These are phyloP conservation scores for Microcera coccophila DNA, from an alignment of 2,329 filamentous ascomycete genomes.

Conservation along the genomic window DNA sequence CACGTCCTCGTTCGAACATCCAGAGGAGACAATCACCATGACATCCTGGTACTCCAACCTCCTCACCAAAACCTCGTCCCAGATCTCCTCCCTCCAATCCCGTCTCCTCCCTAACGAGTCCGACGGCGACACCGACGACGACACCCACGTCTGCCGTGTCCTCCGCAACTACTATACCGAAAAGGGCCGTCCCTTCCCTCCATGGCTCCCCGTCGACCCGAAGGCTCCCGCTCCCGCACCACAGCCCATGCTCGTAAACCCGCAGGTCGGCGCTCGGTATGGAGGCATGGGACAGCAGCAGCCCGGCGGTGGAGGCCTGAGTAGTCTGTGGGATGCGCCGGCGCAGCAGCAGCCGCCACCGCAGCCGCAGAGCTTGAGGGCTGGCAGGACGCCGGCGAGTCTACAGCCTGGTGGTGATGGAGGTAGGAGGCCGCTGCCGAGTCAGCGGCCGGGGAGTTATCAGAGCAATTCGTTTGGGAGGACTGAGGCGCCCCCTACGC, in stretches of 20 bases:
- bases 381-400: slow-evolving; percentile 31
- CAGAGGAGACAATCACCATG: slow-evolving; percentile 46
- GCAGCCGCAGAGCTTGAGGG: slow-evolving; percentile 42
- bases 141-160: slow-evolving; percentile 91
- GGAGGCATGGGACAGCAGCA: slow-evolving; percentile 40
- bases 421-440: slow-evolving; percentile 60
- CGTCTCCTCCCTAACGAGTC: slow-evolving; percentile 64
- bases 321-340: slow-evolving; percentile 56
- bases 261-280: slow-evolving; percentile 52
- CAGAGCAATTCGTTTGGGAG: slow-evolving; percentile 45
- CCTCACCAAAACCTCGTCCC: slow-evolving; percentile 60
- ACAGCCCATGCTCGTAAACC: slow-evolving; percentile 49
- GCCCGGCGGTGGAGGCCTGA: slow-evolving; percentile 38
- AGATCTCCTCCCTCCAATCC: slow-evolving; percentile 62
- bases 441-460: slow-evolving; percentile 70
- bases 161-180: slow-evolving; percentile 90
- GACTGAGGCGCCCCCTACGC: slow-evolving; percentile 24
- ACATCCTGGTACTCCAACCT: slow-evolving; percentile 78
- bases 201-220: slow-evolving; percentile 89
- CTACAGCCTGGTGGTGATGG: slow-evolving; percentile 26
- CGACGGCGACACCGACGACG: slow-evolving; percentile 76
- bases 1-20: not conserved
- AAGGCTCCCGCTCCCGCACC: slow-evolving; percentile 58
- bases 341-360: slow-evolving; percentile 29
- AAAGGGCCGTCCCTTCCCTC: slow-evolving; percentile 74